Evolutionary conservation across 1,284 basidiomycete genomes (phyloP).

Genomic region (Cutaneotrichosporon sp.): DNA sequence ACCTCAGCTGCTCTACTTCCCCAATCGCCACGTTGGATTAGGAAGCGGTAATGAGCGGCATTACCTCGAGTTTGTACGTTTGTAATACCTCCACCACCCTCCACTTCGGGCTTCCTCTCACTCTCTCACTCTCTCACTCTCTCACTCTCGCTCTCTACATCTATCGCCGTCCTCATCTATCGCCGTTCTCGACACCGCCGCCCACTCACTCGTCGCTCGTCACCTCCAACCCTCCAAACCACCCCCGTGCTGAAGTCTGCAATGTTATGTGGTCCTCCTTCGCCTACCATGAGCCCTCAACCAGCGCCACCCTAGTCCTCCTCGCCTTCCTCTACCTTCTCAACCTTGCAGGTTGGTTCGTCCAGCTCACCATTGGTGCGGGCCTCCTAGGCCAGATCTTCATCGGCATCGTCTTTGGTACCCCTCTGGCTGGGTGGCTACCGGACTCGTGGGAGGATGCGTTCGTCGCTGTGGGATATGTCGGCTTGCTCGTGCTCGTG

Average conservation of each 20-base stretch:
- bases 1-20: too few species aligned
- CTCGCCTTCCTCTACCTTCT: slow-evolving; percentile 53
- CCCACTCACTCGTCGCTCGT: too few species aligned
- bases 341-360: slow-evolving; percentile 44
- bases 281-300: slow-evolving; percentile 46
- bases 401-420: slow-evolving; percentile 58
- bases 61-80: too few species aligned
- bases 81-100: too few species aligned
- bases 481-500: slow-evolving; percentile 61
- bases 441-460: slow-evolving; percentile 54
- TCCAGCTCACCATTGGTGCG: slow-evolving; percentile 41
- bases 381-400: slow-evolving; percentile 57
- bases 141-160: too few species aligned
- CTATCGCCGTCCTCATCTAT: too few species aligned
- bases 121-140: too few species aligned
- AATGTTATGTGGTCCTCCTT: slow-evolving; percentile 36
- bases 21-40: too few species aligned
- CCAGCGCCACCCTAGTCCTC: slow-evolving; percentile 45
- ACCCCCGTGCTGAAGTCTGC: not conserved
- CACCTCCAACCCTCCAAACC: too few species aligned
- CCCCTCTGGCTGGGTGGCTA: slow-evolving; percentile 57
- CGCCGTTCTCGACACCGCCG: too few species aligned
- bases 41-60: too few species aligned
- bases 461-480: slow-evolving; percentile 58
- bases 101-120: too few species aligned